Evolutionary conservation across 345 rosid species (phyloP).

Genomic region (Geranium rotundifolium): DNA sequence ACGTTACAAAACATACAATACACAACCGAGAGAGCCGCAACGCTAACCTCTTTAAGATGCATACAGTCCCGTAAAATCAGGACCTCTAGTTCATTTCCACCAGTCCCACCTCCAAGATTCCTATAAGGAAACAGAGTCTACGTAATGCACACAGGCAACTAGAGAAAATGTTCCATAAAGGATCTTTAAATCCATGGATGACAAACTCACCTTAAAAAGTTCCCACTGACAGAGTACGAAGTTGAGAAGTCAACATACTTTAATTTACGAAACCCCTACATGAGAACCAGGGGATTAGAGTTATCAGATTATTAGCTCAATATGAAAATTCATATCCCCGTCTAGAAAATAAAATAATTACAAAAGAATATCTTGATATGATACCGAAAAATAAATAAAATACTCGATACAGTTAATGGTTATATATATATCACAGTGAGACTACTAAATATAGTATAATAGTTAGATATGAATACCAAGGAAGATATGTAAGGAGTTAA

Average conservation of each 20-base stretch:
- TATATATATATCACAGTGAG: too few species aligned
- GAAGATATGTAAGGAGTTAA: too few species aligned
- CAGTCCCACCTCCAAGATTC: conserved; percentile 45
- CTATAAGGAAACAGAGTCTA: conserved; percentile 20
- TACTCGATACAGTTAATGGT: too few species aligned
- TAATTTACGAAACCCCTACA: conserved; percentile 59
- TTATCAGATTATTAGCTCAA: neutral
- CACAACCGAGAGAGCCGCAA: conserved; percentile 1
- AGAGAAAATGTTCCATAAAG: neutral
- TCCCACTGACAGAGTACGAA: conserved; percentile 57
- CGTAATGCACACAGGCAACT: too few species aligned
- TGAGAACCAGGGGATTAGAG: neutral
- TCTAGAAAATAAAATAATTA: too few species aligned
- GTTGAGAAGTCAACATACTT: conserved; percentile 66
- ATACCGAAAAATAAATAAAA: too few species aligned
- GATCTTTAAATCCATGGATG: neutral
- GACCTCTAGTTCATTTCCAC: conserved; percentile 52
- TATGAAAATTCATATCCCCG: too few species aligned
- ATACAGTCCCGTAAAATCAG: conserved; percentile 67
- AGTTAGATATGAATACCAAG: too few species aligned
- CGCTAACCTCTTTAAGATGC: conserved; percentile 61
- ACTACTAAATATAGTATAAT: too few species aligned
- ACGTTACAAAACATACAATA: neutral
- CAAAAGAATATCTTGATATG: too few species aligned
- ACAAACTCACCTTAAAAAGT: conserved; percentile 54